A percentile compares a stretch with the other conserved stretches of the same genome.
phyloP scores from a whole-genome alignment of 306 rosid species.

The Canavalia gladiata region DNA sequence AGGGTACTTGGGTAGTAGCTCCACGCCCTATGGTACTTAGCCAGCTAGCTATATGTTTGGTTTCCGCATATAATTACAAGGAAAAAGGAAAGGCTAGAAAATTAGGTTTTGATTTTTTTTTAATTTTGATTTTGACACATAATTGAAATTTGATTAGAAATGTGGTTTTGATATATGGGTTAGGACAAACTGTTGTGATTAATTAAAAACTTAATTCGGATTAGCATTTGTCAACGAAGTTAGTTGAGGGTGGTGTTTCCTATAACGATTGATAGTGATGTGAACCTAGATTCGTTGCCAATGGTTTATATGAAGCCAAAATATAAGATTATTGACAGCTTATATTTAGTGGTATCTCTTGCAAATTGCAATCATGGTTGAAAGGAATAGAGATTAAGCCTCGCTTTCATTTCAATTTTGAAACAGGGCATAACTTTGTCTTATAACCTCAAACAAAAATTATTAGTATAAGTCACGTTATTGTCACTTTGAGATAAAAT shows the following conservation, averaged over 20 bases:
- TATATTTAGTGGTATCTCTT: not conserved
- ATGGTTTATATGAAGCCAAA: slow-evolving; percentile 26
- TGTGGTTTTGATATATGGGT: not conserved
- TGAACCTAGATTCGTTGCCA: slow-evolving; percentile 11
- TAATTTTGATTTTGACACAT: slow-evolving; percentile 18
- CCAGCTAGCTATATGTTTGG: not conserved
- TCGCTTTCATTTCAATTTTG: slow-evolving; percentile 16
- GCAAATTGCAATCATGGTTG: slow-evolving; percentile 31
- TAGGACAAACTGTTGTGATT: slow-evolving; percentile 16
- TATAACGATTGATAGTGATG: slow-evolving; percentile 41
- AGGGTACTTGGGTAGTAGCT: slow-evolving; percentile 27
- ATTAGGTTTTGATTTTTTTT: not conserved
- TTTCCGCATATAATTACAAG: slow-evolving; percentile 21
- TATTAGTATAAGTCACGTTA: not conserved
- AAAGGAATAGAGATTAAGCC: slow-evolving; percentile 29
- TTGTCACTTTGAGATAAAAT: not conserved
- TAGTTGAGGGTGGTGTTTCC: slow-evolving; percentile 30
- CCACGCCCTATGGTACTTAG: slow-evolving; percentile 27
- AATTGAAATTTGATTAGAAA: slow-evolving; percentile 28
- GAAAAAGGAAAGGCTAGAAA: not conserved
- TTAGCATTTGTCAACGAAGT: slow-evolving; percentile 28
- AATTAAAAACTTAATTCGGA: not conserved
- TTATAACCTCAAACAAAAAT: not conserved
- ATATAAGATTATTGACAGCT: not conserved
- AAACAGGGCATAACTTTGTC: not conserved